Base-by-base conservation (phyloP, 2,329 filamentous ascomycete genomes). In the Lachnellula hyalina region DNA sequence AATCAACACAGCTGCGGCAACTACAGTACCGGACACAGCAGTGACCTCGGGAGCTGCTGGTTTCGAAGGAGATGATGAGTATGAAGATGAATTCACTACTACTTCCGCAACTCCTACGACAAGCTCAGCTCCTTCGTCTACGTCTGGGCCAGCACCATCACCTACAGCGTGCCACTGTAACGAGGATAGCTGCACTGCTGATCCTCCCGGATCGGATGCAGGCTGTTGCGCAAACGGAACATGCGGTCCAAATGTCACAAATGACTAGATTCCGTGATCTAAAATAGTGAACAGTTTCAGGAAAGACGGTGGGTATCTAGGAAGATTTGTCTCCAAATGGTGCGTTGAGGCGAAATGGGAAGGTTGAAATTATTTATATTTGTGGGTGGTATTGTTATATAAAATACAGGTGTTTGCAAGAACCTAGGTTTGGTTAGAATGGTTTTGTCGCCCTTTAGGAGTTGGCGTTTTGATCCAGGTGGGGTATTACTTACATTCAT, bases 211-310 rank as follows among this genome's bases (percentile, higher is more conserved):
- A 21, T 21, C 50, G 19, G 50, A 52, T 40, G 41, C 41, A 35
- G 42, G 50, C 12, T 47, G 50, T 47, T 52, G 50, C 17, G 50
- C 8, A 8, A 38, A 47, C 17, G 50, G 50, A 47, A 52, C 50
- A 32, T 52, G 50, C 21, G 50, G 50, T 47, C 42, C 50, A 47
- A 21, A 52, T 47, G 50, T 52, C 35, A 51, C 49, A 19, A 36
- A 17, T 9, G 3, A 40, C 34, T 49, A 49, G 47, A 40, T 40
- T 40, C 1, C 9, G n/a, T 40, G 36, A 17, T 40, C 7, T 8
- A 28, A 28, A 28, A 28, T 28, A 8, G 8, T 8, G 25, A 28
- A 28, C 25, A 28, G 7, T 28, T 28, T 28, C 25, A 28, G 25
- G 25, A 28, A 28, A 28, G 25, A 8, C 25, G 7, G 7, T 7